phyloP scores from a whole-genome alignment of 257 asterid genomes.

The Anisodus acutangulus region DNA sequence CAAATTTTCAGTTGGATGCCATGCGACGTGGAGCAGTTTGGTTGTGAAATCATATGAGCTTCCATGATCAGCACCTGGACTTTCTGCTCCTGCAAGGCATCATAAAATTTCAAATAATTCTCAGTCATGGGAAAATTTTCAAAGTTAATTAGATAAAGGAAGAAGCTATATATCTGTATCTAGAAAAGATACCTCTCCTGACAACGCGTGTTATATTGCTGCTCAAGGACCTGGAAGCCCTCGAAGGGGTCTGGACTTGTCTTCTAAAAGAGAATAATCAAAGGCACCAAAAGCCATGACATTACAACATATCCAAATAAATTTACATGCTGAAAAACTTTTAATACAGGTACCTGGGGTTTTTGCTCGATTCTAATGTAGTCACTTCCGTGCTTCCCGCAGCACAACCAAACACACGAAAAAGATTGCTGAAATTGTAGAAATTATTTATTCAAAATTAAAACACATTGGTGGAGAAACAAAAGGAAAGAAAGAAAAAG shows the following conservation, averaged over 20 bases:
- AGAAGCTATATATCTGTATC: background rate
- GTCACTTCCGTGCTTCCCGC: conserved; percentile 71
- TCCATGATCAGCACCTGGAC: conserved; percentile 83
- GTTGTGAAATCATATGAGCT: conserved; percentile 89
- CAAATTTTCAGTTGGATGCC: conserved; percentile 97
- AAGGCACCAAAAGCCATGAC: conserved; percentile 14
- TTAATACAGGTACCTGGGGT: conserved; percentile 58
- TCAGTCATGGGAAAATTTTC: background rate
- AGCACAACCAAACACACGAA: conserved; percentile 76
- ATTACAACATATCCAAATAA: background rate
- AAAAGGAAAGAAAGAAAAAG: conserved; percentile 20
- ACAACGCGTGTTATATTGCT: conserved; percentile 88
- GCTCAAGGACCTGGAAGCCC: conserved; percentile 87
- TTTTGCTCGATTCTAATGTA: conserved; percentile 81
- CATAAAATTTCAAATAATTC: conserved; percentile 10
- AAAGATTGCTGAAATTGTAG: conserved; percentile 60
- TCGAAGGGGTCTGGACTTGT: conserved; percentile 89
- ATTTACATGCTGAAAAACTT: conserved; percentile 17
- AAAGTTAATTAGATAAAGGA: background rate
- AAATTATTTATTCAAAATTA: background rate
- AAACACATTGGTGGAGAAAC: background rate
- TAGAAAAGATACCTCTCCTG: conserved; percentile 64
- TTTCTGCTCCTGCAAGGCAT: conserved; percentile 68
- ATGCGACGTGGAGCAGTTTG: conserved; percentile 92
- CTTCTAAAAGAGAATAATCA: conserved; percentile 56